phyloP scores from a whole-genome alignment of 2,329 filamentous ascomycete genomes.

The Trichophyton verrucosum region DNA sequence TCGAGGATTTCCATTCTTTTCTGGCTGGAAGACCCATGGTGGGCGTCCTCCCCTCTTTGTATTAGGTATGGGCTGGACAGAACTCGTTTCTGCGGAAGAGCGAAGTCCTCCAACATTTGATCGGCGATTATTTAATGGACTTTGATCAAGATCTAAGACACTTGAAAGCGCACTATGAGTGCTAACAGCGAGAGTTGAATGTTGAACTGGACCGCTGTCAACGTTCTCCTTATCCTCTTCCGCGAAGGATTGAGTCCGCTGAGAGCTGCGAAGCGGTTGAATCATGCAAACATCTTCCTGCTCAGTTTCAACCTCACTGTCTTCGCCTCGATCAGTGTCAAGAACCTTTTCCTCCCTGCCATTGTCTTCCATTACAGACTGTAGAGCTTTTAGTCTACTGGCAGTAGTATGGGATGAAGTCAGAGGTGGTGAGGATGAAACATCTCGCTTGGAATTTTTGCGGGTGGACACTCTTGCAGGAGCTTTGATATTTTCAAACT shows the following conservation, averaged over 20 bases:
- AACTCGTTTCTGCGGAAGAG: not conserved
- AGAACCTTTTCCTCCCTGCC: not conserved
- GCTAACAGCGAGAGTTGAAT: slow-evolving; percentile 21
- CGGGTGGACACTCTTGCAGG: slow-evolving; percentile 18
- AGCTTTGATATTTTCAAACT: slow-evolving; percentile 27
- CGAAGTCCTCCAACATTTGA: not conserved
- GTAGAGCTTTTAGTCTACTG: not conserved
- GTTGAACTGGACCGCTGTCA: slow-evolving; percentile 19
- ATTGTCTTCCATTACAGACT: not conserved
- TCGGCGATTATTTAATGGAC: slow-evolving; percentile 11
- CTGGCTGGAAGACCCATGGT: not conserved
- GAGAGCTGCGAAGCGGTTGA: slow-evolving; percentile 19
- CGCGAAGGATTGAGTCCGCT: slow-evolving; percentile 20
- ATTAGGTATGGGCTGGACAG: not conserved
- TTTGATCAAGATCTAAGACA: slow-evolving; percentile 21
- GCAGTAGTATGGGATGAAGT: not conserved
- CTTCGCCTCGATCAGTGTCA: not conserved
- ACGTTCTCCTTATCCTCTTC: slow-evolving; percentile 40
- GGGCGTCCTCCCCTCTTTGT: not conserved
- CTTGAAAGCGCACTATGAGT: slow-evolving; percentile 31
- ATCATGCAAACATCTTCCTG: slow-evolving; percentile 30
- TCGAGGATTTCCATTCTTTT: not conserved
- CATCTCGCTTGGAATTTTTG: slow-evolving; percentile 7
- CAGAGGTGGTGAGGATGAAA: slow-evolving; percentile 8
- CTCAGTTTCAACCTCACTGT: slow-evolving; percentile 29